Base-by-base conservation (phyloP, 306 rosid genomes). In the Erythrophleum fordii region DNA sequence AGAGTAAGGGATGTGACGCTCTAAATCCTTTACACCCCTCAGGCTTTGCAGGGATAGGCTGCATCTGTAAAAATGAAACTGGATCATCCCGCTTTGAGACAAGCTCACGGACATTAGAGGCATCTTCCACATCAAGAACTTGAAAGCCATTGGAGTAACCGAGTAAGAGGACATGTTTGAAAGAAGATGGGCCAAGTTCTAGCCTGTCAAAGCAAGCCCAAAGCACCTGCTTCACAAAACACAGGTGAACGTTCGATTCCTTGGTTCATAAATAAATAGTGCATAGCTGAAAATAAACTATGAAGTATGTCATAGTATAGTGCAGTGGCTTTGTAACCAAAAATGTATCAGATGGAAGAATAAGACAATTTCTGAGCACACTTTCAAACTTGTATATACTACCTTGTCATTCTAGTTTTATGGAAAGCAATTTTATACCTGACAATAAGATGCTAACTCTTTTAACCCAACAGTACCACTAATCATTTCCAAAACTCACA, bases 121-220 rank as follows among this genome's bases (percentile, higher is more conserved):
- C 92, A 85, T 96, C 93, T 86, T 93, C 97, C 81, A 92, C 95
- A 73, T 96, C 93, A 34, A 93, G 91, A 83, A 96, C 99, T 96
- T 96, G 99, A 88, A 92, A 96, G 17, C 79, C 99, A 84, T 93
- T 93, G 86, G 90, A 81, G 80, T 92, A 96, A 60, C 99, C 99
- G 0, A 96, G 93, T 80, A 96, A 83, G 73, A 96, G 95, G 52
- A 96, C 91, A 64, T 70, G 86, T 70, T 83, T 90, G 88, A 81
- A 86, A 73, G 87, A 92, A 70, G 91, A 86, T 11, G 86, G 88
- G 78, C 87, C 80, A 52, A 89, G 90, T 84, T 91, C 91, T 86
- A 96, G 82, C 87, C 84, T 87, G 77, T 92, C 98, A 66, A 93
- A 93, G 84, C 95, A 87, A 81, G 98, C 90, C 95, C 93, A 96